Evolutionary conservation across 768 basidiomycete species (phyloP).

Genomic region (Leccinum variicolor): DNA sequence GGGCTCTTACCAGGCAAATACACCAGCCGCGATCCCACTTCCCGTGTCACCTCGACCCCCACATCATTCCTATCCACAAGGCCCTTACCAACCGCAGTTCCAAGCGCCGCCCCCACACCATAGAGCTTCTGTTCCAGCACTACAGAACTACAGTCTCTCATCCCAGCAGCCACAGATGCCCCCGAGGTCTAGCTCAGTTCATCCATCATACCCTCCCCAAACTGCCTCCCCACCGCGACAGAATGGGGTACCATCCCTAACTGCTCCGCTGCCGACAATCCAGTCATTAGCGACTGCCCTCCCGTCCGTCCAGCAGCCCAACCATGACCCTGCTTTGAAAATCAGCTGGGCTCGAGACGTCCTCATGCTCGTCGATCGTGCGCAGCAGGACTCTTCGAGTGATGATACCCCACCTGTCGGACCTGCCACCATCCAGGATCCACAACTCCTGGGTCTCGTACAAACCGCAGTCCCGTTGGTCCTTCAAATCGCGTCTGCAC

Average conservation of each 20-base stretch:
- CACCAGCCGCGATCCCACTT: slow-evolving; percentile 18
- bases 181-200: slow-evolving; percentile 15
- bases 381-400: slow-evolving; percentile 32
- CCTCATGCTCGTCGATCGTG: slow-evolving; percentile 69
- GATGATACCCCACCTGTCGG: slow-evolving; percentile 44
- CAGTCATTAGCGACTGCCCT: slow-evolving; percentile 52
- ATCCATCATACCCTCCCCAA: slow-evolving; percentile 19
- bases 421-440: slow-evolving; percentile 55
- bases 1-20: neutral
- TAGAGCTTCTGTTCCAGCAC: slow-evolving; percentile 20
- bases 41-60: slow-evolving; percentile 23
- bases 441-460: slow-evolving; percentile 54
- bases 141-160: slow-evolving; percentile 22
- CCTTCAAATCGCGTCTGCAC: slow-evolving; percentile 48
- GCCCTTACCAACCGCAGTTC: slow-evolving; percentile 20
- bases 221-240: slow-evolving; percentile 24
- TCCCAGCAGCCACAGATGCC: slow-evolving; percentile 22
- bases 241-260: slow-evolving; percentile 45
- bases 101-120: slow-evolving; percentile 22
- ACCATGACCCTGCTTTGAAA: slow-evolving; percentile 56
- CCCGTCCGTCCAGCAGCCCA: slow-evolving; percentile 49
- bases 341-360: slow-evolving; percentile 84
- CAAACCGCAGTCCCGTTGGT: slow-evolving; percentile 65
- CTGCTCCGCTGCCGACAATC: slow-evolving; percentile 66
- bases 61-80: slow-evolving; percentile 10